Percentiles rank a stretch among this genome's conserved stretches.
phyloP scores from a whole-genome alignment of 768 basidiomycete genomes.

The Kwoniella dejecticola region DNA sequence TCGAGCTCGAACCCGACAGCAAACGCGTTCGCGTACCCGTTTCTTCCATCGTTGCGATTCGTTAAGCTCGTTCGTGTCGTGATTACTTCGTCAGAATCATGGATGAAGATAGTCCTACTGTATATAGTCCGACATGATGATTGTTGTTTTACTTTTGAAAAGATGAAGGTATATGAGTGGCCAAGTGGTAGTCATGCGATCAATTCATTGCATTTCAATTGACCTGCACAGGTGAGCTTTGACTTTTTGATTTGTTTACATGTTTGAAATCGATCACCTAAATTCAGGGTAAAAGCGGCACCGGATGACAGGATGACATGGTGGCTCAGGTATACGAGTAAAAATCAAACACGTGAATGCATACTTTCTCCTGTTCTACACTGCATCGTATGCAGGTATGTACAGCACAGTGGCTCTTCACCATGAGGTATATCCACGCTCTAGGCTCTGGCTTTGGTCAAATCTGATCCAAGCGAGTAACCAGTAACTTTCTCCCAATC shows the following conservation, averaged over 20 bases:
- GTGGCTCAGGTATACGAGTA: neutral
- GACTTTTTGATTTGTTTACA: conserved; percentile 9
- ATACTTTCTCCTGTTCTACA: too few species aligned
- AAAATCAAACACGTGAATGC: too few species aligned
- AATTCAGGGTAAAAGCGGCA: neutral
- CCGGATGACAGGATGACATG: neutral
- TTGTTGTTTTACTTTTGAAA: too few species aligned
- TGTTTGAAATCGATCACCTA: neutral
- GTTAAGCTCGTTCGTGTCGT: neutral
- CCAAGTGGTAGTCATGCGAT: conserved; percentile 1
- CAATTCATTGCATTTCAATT: too few species aligned
- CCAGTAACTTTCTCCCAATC: conserved; percentile 88
- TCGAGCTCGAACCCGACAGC: neutral
- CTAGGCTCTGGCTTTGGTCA: conserved; percentile 43
- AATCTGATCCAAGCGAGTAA: conserved; percentile 45
- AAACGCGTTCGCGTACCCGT: neutral
- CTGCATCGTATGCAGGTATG: too few species aligned
- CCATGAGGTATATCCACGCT: neutral
- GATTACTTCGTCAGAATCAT: neutral
- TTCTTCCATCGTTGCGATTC: neutral
- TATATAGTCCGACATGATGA: too few species aligned
- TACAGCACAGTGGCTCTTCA: too few species aligned
- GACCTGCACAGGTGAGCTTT: too few species aligned
- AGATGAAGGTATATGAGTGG: neutral
- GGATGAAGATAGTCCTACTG: too few species aligned